Percentiles rank a stretch among this genome's conserved stretches.
phyloP scores from a whole-genome alignment of 169 alveolate species.

The Cystoisospora suis region DNA sequence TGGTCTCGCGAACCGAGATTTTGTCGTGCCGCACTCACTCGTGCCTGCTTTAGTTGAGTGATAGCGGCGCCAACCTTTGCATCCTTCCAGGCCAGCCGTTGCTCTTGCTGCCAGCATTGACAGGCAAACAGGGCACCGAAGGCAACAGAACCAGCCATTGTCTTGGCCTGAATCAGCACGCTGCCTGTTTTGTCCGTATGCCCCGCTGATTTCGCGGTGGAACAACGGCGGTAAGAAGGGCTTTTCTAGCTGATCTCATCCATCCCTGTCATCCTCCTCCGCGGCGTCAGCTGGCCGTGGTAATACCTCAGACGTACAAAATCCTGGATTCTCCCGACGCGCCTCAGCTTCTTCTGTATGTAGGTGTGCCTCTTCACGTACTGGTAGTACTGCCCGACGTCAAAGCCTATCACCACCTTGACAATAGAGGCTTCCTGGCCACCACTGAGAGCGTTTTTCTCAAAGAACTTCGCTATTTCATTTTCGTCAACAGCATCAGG shows the following conservation, averaged over 20 bases:
- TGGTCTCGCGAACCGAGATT: too few species aligned
- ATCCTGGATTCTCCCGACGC: neutral
- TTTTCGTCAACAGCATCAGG: constrained; percentile 59
- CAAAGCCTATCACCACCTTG: constrained; percentile 64
- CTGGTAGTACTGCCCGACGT: constrained; percentile 55
- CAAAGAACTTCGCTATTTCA: constrained; percentile 48
- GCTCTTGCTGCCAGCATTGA: neutral
- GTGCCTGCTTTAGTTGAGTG: neutral
- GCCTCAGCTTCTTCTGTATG: neutral
- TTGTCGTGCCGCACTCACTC: neutral
- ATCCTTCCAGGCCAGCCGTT: neutral
- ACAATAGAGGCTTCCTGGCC: constrained; percentile 49
- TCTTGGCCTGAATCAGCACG: too few species aligned
- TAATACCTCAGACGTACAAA: neutral
- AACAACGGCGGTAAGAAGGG: too few species aligned
- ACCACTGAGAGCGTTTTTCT: constrained; percentile 21
- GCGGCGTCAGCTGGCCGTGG: too few species aligned
- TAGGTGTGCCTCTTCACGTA: constrained; percentile 25
- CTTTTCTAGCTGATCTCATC: too few species aligned
- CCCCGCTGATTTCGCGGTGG: too few species aligned
- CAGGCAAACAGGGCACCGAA: neutral
- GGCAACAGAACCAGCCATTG: too few species aligned
- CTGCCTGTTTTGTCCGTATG: too few species aligned
- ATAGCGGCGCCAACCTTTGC: constrained; percentile 6
- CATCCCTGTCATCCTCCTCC: too few species aligned